These are phyloP conservation scores for Plasmodium gonderi DNA, from an alignment of 169 alveolate species.

Conservation along the genomic window DNA sequence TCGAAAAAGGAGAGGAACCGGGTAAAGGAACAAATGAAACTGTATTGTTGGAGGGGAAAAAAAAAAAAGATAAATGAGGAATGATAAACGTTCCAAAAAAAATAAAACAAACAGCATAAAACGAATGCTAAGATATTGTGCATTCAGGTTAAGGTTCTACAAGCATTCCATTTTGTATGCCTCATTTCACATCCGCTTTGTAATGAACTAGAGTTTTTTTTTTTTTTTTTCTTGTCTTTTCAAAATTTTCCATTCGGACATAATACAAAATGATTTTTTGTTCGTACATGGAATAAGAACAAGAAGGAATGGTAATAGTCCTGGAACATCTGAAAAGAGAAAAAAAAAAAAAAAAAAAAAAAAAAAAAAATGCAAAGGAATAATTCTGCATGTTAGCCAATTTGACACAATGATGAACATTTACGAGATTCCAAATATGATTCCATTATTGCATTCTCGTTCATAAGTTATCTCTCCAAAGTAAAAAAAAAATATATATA, in stretches of 20 bases:
- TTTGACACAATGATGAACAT: too few species aligned
- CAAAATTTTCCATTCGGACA: background rate
- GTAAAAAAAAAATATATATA: background rate
- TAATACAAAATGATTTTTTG: background rate
- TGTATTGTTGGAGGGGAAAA: background rate
- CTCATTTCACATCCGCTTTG: too few species aligned
- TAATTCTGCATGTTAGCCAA: too few species aligned
- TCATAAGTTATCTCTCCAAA: too few species aligned
- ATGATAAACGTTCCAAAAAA: background rate
- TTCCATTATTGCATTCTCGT: too few species aligned
- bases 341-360: too few species aligned
- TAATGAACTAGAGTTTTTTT: too few species aligned
- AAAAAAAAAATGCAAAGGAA: too few species aligned
- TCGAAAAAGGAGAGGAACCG: slow-evolving; percentile 62
- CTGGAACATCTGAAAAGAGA: slow-evolving; percentile 39
- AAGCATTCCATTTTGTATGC: too few species aligned
- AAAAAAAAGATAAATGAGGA: background rate
- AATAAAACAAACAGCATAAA: background rate
- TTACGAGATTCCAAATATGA: too few species aligned
- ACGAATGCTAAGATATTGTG: background rate
- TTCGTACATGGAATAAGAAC: slow-evolving; percentile 59
- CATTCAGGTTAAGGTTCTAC: too few species aligned
- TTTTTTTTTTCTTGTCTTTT: background rate
- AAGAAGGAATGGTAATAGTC: slow-evolving; percentile 43
- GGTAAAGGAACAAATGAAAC: slow-evolving; percentile 61